phyloP scores from a whole-genome alignment of 768 basidiomycete genomes.

The Lentinula detonsa region DNA sequence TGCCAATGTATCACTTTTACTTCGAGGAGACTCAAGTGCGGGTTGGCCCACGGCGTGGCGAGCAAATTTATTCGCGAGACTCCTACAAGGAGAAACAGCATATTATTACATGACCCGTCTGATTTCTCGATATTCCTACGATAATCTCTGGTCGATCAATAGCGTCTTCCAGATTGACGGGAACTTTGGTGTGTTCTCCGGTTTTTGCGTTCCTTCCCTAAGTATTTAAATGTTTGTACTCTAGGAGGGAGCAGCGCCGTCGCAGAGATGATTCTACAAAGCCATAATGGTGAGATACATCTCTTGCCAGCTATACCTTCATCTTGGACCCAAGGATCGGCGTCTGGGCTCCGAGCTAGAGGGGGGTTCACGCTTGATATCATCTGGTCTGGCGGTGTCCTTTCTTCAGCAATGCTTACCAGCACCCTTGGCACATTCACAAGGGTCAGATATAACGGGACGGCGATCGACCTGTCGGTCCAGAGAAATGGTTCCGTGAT shows the following conservation, averaged over 20 bases:
- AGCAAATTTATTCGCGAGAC: slow-evolving; percentile 10
- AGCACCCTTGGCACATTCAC: not conserved
- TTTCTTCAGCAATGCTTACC: slow-evolving; percentile 5
- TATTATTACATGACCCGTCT: slow-evolving; percentile 8
- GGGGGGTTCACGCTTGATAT: slow-evolving; percentile 9
- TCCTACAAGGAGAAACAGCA: slow-evolving; percentile 8
- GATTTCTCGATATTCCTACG: slow-evolving; percentile 1
- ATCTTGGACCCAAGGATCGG: slow-evolving; percentile 4
- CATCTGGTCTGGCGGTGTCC: slow-evolving; percentile 6
- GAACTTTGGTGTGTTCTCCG: not conserved
- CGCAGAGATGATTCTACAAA: slow-evolving; percentile 11
- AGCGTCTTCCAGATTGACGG: slow-evolving; percentile 3
- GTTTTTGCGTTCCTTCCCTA: not conserved
- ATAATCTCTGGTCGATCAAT: slow-evolving; percentile 7
- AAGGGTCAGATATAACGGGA: slow-evolving; percentile 1
- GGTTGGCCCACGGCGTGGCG: slow-evolving; percentile 15
- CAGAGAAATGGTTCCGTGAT: not conserved
- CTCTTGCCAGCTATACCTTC: slow-evolving; percentile 10
- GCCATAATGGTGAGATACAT: slow-evolving; percentile 12
- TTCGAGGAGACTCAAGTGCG: slow-evolving; percentile 10
- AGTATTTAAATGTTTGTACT: not conserved
- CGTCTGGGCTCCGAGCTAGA: slow-evolving; percentile 10
- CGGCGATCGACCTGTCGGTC: not conserved
- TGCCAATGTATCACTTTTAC: slow-evolving; percentile 9
- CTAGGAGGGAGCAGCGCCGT: slow-evolving; percentile 5